Percentiles rank a stretch among this genome's conserved stretches.
Evolutionary conservation across 768 basidiomycete species (phyloP).

Genomic region (Lactifluus pinguis): DNA sequence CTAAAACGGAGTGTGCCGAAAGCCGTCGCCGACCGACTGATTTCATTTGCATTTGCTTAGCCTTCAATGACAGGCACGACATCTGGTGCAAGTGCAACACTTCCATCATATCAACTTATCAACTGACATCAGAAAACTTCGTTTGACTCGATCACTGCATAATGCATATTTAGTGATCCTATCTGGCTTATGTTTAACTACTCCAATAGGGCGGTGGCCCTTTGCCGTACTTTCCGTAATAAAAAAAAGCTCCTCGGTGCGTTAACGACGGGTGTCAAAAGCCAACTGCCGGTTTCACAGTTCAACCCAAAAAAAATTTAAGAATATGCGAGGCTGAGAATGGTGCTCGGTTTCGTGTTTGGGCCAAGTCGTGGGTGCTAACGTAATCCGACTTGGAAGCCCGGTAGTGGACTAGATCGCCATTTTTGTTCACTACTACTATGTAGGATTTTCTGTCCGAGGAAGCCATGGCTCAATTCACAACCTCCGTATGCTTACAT

Average conservation of each 20-base stretch:
- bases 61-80: not conserved
- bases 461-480: not conserved
- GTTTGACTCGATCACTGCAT: not conserved
- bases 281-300: not conserved
- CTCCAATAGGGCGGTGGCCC: not conserved
- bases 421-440: too few species aligned
- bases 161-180: not conserved
- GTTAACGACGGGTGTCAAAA: not conserved
- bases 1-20: conserved; percentile 3
- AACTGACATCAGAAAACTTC: not conserved
- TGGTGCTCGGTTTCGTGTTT: not conserved
- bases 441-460: not conserved
- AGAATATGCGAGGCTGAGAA: not conserved
- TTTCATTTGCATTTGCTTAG: not conserved
- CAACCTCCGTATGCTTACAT: not conserved
- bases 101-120: not conserved
- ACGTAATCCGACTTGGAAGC: too few species aligned
- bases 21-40: not conserved
- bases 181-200: not conserved
- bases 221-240: too few species aligned
- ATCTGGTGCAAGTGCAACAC: not conserved
- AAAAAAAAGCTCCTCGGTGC: not conserved
- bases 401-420: too few species aligned
- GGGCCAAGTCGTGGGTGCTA: too few species aligned
- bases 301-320: not conserved